Evolutionary conservation across 1,139 yeast genomes (phyloP).

Genomic region (Candida sp.): DNA sequence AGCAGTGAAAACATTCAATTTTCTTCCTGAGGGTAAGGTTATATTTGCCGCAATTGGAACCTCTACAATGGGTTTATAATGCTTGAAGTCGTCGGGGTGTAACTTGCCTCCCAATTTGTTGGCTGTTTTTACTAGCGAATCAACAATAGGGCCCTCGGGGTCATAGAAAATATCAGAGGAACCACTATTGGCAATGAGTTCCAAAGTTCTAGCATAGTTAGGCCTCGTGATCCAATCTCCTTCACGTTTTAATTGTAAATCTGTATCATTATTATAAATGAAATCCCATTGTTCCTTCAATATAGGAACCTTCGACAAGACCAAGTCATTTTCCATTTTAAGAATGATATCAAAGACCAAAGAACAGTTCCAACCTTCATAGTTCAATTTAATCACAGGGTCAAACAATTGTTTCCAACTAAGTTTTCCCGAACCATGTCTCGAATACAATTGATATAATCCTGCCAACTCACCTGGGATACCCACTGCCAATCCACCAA

Average conservation of each 20-base stretch:
- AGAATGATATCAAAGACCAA: conserved; percentile 40
- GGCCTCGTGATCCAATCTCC: conserved; percentile 67
- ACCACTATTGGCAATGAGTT: conserved; percentile 69
- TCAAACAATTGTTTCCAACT: conserved; percentile 70
- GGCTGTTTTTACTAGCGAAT: conserved; percentile 44
- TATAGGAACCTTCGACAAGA: conserved; percentile 25
- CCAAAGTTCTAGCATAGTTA: conserved; percentile 62
- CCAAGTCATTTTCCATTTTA: conserved; percentile 17
- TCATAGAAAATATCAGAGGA: conserved; percentile 78
- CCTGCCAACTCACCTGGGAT: conserved; percentile 93
- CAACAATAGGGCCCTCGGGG: conserved; percentile 72
- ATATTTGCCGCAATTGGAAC: conserved; percentile 48
- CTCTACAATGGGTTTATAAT: conserved; percentile 54
- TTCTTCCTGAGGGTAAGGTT: conserved; percentile 10
- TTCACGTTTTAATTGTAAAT: conserved; percentile 24
- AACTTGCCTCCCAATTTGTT: conserved; percentile 59
- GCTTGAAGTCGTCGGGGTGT: conserved; percentile 57
- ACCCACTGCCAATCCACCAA: conserved; percentile 85
- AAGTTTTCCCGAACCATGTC: conserved; percentile 69
- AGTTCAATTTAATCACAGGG: conserved; percentile 72
- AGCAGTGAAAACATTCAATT: conserved; percentile 59
- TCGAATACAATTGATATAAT: conserved; percentile 52
- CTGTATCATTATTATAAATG: conserved; percentile 31
- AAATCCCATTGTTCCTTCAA: conserved; percentile 52
- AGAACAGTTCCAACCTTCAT: conserved; percentile 63